Evolutionary conservation across 139 green algal genomes (phyloP).

Genomic region (Chlorella sp.): DNA sequence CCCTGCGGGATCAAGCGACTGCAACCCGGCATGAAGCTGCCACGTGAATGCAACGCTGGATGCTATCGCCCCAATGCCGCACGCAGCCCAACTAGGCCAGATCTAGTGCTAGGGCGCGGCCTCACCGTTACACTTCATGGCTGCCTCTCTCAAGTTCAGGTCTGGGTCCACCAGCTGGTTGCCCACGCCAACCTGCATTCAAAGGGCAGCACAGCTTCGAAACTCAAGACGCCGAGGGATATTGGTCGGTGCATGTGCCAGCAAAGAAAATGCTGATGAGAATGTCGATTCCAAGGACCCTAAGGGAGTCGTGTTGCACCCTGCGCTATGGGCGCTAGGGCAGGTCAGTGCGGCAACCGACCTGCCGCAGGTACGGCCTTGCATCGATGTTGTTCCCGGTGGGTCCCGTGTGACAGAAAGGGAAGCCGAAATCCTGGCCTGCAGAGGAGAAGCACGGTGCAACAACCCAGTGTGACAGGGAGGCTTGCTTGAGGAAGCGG

Average conservation of each 20-base stretch:
- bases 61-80: not conserved
- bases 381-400: not conserved
- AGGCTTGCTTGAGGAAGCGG: not conserved
- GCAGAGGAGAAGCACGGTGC: not conserved
- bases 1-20: too few relatives aligned
- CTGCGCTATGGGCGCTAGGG: too few relatives aligned
- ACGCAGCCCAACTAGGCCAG: not conserved
- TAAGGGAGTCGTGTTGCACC: too few relatives aligned
- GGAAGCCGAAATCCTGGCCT: slow-evolving; percentile 34
- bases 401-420: slow-evolving; percentile 37
- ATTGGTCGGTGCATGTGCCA: too few relatives aligned
- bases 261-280: too few relatives aligned
- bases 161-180: not conserved
- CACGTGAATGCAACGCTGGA: not conserved
- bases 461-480: not conserved
- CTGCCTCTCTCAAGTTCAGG: not conserved
- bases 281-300: too few relatives aligned
- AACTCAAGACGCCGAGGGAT: too few relatives aligned
- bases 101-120: too few relatives aligned
- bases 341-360: too few relatives aligned
- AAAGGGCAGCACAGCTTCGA: not conserved
- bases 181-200: not conserved
- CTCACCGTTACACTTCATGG: slow-evolving; percentile 12
- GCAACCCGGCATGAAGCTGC: not conserved
- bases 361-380: slow-evolving; percentile 4